Evolutionary conservation across 768 basidiomycete genomes (phyloP).

Genomic region (Naganishia onofrii): DNA sequence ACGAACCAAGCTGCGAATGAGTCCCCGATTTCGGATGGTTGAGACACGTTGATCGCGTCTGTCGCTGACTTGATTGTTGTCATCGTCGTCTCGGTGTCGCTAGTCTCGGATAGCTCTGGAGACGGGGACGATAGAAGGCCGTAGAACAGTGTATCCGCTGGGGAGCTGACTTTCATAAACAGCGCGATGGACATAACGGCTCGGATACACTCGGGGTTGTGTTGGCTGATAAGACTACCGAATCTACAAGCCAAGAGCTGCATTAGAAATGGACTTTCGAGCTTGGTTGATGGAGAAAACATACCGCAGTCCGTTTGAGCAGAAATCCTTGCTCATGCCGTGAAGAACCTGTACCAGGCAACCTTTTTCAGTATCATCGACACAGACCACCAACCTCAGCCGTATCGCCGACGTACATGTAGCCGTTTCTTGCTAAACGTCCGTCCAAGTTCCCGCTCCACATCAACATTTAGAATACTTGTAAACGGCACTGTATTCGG

Average conservation of each 20-base stretch:
- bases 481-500: conserved; percentile 42
- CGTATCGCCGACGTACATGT: no score
- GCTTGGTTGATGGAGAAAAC: not conserved
- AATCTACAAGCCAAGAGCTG: conserved; percentile 36
- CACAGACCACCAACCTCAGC: no score
- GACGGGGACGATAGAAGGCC: conserved; percentile 20
- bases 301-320: conserved; percentile 24
- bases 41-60: not conserved
- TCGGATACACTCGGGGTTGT: conserved; percentile 45
- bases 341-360: no score
- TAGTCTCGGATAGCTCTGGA: not conserved
- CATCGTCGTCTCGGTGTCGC: not conserved
- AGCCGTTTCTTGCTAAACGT: conserved; percentile 42
- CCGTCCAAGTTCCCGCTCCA: conserved; percentile 44
- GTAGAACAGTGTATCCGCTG: conserved; percentile 33
- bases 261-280: no score
- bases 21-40: not conserved
- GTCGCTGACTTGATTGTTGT: not conserved
- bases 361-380: no score
- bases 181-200: conserved; percentile 47
- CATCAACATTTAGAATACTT: conserved; percentile 44
- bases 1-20: conserved; percentile 20
- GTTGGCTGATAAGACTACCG: conserved; percentile 45
- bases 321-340: conserved; percentile 50
- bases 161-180: conserved; percentile 47